These are phyloP conservation scores for Fraxinus excelsior DNA, from an alignment of 257 asterid species.

Conservation along the genomic window DNA sequence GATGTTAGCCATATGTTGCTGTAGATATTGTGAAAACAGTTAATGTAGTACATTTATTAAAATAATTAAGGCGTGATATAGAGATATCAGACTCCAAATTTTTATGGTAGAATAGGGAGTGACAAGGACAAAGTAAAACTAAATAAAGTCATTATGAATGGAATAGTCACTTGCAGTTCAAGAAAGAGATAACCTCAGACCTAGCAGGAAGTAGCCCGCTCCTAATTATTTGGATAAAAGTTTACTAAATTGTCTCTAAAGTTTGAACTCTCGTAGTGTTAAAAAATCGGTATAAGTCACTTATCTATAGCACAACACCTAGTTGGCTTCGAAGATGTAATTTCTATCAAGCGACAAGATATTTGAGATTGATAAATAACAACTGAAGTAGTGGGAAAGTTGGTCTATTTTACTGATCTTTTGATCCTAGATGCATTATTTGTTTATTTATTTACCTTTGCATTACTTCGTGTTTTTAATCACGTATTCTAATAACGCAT, in stretches of 20 bases:
- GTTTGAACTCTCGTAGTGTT: background rate
- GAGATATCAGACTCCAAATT: background rate
- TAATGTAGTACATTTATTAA: too few relatives aligned
- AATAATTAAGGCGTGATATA: background rate
- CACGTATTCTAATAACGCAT: background rate
- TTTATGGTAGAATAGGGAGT: constrained; percentile 1
- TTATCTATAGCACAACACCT: background rate
- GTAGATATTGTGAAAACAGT: too few relatives aligned
- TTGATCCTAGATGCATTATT: background rate
- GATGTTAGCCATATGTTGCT: too few relatives aligned
- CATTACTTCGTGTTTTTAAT: too few relatives aligned
- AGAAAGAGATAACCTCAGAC: background rate
- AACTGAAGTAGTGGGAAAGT: background rate
- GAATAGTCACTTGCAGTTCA: background rate
- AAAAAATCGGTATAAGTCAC: background rate
- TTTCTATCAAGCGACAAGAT: background rate
- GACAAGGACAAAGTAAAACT: background rate
- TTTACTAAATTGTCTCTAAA: too few relatives aligned
- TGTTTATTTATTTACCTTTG: background rate
- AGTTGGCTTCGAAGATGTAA: background rate
- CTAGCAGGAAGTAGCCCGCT: too few relatives aligned
- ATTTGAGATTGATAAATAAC: too few relatives aligned
- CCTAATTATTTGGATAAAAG: too few relatives aligned
- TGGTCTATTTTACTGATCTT: background rate
- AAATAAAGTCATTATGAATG: background rate